A percentile compares a stretch with the other conserved stretches of the same genome.
Evolutionary conservation across 495 filamentous ascomycete species (phyloP).

Genomic region (Aspergillus affinis): DNA sequence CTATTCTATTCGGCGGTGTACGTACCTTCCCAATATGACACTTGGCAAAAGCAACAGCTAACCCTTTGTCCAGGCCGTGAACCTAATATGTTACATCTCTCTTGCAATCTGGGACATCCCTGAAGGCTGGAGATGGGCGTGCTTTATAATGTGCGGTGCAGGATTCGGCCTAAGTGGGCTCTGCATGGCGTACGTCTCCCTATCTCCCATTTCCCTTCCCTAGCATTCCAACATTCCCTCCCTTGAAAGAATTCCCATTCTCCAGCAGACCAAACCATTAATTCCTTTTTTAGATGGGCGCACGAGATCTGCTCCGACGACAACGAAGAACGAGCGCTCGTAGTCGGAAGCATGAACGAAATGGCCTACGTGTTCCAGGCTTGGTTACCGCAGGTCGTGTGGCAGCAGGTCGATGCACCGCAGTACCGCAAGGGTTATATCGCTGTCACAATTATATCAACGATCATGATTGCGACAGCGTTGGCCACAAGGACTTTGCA

Average conservation of each 20-base stretch:
- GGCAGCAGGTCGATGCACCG: constrained; percentile 53
- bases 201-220: background rate
- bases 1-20: constrained; percentile 50
- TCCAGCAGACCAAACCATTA: too few species aligned
- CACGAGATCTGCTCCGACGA: constrained; percentile 52
- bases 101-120: constrained; percentile 49
- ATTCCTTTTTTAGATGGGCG: constrained; percentile 49
- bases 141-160: constrained; percentile 39
- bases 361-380: constrained; percentile 50
- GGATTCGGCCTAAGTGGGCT: constrained; percentile 43
- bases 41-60: too few species aligned
- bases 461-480: constrained; percentile 31
- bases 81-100: constrained; percentile 40
- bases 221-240: background rate
- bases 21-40: too few species aligned
- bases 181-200: constrained; percentile 38
- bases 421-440: constrained; percentile 50
- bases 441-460: constrained; percentile 35
- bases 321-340: constrained; percentile 52
- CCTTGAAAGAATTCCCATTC: too few species aligned
- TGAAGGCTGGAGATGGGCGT: constrained; percentile 43
- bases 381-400: constrained; percentile 50
- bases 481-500: constrained; percentile 36
- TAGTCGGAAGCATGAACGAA: constrained; percentile 51
- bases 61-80: constrained; percentile 24